Percentiles rank a stretch among this genome's conserved stretches.
Conservation (phyloP, 148 eudicot genomes). For the Salicornia ramosissima region DNA sequence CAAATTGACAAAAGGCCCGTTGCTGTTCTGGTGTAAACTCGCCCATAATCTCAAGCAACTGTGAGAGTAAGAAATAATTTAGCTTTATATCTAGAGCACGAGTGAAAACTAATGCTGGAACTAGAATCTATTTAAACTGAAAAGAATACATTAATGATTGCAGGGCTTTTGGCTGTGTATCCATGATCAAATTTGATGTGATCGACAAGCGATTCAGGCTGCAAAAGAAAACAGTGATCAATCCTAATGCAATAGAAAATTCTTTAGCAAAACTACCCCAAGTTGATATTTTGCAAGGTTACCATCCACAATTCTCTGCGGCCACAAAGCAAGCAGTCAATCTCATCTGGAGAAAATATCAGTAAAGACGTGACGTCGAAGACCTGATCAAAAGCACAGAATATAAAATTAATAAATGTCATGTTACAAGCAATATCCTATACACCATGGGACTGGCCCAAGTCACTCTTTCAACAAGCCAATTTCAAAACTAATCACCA, state of each 20-base stretch:
- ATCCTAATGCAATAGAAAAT: not conserved
- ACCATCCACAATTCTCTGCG: conserved; percentile 99
- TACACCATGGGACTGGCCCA: not conserved
- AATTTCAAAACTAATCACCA: no score
- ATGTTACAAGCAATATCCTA: not conserved
- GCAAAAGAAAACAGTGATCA: conserved; percentile 30
- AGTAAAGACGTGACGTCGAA: conserved; percentile 77
- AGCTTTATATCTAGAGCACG: conserved; percentile 4
- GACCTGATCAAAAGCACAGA: conserved; percentile 43
- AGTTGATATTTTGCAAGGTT: conserved; percentile 12
- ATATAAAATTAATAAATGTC: not conserved
- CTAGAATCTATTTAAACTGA: not conserved
- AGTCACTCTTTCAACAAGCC: not conserved
- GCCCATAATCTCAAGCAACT: conserved; percentile 96
- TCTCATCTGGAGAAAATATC: conserved; percentile 84
- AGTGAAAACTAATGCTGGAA: not conserved
- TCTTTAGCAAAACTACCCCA: not conserved
- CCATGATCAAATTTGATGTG: conserved; percentile 99
- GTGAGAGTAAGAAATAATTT: conserved; percentile 5
- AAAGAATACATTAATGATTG: conserved; percentile 55
- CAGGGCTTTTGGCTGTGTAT: conserved; percentile 95
- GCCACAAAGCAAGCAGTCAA: conserved; percentile 94
- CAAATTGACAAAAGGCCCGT: conserved; percentile 95
- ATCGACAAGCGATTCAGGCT: conserved; percentile 86
- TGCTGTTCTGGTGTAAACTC: conserved; percentile 86